Evolutionary conservation across 2,329 filamentous ascomycete genomes (phyloP).

Genomic region (Trichoderma hamatum): DNA sequence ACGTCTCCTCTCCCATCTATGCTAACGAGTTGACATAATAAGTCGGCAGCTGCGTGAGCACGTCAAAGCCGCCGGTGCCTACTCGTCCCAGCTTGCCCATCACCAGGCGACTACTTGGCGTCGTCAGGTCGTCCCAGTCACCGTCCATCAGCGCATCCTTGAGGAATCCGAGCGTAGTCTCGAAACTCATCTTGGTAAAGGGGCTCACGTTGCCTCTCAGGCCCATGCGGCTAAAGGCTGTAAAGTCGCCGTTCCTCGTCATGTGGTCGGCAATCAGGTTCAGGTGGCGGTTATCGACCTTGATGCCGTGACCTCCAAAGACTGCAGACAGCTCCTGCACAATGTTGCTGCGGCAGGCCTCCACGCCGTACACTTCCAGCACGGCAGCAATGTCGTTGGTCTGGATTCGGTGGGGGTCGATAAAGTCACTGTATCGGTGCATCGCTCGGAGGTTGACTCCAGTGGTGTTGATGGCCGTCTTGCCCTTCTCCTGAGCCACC

Average conservation of each 20-base stretch:
- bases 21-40: slow-evolving; percentile 43
- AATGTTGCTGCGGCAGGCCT: slow-evolving; percentile 86
- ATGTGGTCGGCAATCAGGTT: slow-evolving; percentile 97
- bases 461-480: slow-evolving; percentile 70
- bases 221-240: slow-evolving; percentile 89
- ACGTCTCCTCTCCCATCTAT: background rate
- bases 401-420: slow-evolving; percentile 82
- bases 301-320: slow-evolving; percentile 89
- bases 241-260: slow-evolving; percentile 90
- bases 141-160: slow-evolving; percentile 89
- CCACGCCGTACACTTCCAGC: slow-evolving; percentile 84
- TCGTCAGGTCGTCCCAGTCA: slow-evolving; percentile 85
- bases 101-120: slow-evolving; percentile 85
- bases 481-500: slow-evolving; percentile 61
- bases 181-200: slow-evolving; percentile 99
- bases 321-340: slow-evolving; percentile 83
- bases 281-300: slow-evolving; percentile 86
- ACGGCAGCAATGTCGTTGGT: slow-evolving; percentile 93
- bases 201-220: slow-evolving; percentile 82
- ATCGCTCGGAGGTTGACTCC: slow-evolving; percentile 90
- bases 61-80: slow-evolving; percentile 90
- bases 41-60: slow-evolving; percentile 66
- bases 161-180: slow-evolving; percentile 92
- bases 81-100: slow-evolving; percentile 80
- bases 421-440: slow-evolving; percentile 81